These are phyloP conservation scores for Silene conica DNA, from an alignment of 148 eudicot genomes.

Conservation along the genomic window DNA sequence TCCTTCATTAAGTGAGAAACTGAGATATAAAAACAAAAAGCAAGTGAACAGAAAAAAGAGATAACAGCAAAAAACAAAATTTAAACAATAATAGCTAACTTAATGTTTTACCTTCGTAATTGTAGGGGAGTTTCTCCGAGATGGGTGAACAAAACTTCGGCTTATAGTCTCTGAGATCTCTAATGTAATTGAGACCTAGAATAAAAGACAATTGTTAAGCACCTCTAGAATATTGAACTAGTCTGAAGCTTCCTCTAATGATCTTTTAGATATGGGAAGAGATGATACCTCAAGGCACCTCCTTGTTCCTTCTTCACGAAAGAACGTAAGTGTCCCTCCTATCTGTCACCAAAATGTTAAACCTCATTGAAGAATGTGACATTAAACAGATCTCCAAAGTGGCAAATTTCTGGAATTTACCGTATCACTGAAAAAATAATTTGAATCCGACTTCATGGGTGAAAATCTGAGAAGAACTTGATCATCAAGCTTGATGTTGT, in stretches of 20 bases:
- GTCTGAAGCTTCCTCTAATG: neutral
- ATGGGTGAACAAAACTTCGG: conserved; percentile 77
- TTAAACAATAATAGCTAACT: neutral
- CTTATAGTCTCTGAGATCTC: conserved; percentile 82
- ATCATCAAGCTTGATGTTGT: conserved; percentile 91
- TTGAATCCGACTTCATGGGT: conserved; percentile 91
- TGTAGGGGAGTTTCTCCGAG: conserved; percentile 84
- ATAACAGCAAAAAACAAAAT: too few relatives aligned
- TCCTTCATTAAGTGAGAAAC: too few relatives aligned
- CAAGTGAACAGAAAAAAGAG: too few relatives aligned
- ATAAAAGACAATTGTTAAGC: conserved; percentile 14
- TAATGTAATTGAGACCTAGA: conserved; percentile 82
- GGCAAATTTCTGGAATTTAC: conserved; percentile 33
- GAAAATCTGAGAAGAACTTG: conserved; percentile 94
- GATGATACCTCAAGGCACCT: conserved; percentile 89
- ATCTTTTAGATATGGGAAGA: neutral
- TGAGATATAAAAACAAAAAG: too few relatives aligned
- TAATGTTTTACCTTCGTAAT: conserved; percentile 65
- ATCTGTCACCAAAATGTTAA: conserved; percentile 51
- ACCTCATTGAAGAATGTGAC: conserved; percentile 6
- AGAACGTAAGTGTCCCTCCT: conserved; percentile 95
- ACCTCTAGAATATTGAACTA: conserved; percentile 2
- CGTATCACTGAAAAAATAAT: conserved; percentile 87
- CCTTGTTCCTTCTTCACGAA: conserved; percentile 78
- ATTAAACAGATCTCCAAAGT: conserved; percentile 1